Percentiles rank a stretch among this genome's conserved stretches.
Evolutionary conservation across 768 basidiomycete species (phyloP).

Genomic region (Cystobasidium tubakii): DNA sequence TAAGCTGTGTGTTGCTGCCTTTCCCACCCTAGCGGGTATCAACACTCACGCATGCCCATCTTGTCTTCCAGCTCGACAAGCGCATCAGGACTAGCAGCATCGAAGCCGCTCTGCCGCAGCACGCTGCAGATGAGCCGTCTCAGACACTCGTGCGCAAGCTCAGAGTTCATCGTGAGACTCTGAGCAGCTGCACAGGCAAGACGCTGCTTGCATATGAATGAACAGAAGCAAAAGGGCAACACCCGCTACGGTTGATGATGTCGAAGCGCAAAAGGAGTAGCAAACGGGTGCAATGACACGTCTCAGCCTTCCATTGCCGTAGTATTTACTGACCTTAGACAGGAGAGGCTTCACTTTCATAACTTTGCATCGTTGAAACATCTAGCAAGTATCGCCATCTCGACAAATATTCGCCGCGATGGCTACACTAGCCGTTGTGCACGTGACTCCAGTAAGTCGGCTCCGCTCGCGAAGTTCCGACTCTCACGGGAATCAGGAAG

Average conservation of each 20-base stretch:
- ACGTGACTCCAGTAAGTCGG: too few species aligned
- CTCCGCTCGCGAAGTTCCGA: too few species aligned
- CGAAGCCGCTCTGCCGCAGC: conserved; percentile 21
- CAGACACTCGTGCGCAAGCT: conserved; percentile 29
- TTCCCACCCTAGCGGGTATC: not conserved
- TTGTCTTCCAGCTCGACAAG: conserved; percentile 36
- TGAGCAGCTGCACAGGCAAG: not conserved
- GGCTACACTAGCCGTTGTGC: too few species aligned
- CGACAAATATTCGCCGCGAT: too few species aligned
- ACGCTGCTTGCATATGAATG: not conserved
- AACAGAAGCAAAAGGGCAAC: not conserved
- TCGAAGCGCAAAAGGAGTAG: too few species aligned
- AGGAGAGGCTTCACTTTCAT: too few species aligned
- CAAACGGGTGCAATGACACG: too few species aligned
- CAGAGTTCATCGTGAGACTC: not conserved
- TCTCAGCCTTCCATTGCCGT: too few species aligned
- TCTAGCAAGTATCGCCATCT: too few species aligned
- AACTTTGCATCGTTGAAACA: too few species aligned
- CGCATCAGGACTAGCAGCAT: conserved; percentile 27
- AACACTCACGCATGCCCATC: conserved; percentile 28
- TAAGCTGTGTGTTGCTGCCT: not conserved
- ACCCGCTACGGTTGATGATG: not conserved
- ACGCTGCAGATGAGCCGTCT: conserved; percentile 27
- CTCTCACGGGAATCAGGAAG: too few species aligned
- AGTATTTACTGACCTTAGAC: too few species aligned